Conservation (phyloP, 1,139 yeast genomes). For the Suhomyces terraborum region DNA sequence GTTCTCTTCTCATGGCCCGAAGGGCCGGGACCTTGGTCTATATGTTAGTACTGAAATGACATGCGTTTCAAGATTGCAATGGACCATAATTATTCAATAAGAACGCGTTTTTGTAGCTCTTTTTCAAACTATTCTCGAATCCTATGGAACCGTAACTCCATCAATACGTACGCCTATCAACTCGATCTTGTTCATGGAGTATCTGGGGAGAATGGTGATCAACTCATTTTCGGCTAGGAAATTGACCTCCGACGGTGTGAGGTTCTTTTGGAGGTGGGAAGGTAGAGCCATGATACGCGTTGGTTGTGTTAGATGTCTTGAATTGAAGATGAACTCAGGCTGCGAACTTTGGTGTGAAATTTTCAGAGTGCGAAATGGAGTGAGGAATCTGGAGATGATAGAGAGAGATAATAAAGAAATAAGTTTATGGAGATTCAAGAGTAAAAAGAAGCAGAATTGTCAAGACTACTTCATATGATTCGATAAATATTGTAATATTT, state of each 20-base stretch:
- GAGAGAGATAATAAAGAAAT: too few species aligned
- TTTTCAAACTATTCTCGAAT: not conserved
- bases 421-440: too few species aligned
- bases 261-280: constrained; percentile 51
- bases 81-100: not conserved
- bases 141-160: too few species aligned
- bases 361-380: not conserved
- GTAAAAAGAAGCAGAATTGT: too few species aligned
- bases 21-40: constrained; percentile 53
- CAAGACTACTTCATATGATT: too few species aligned
- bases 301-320: not conserved
- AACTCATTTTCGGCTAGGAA: constrained; percentile 82
- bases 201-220: constrained; percentile 74
- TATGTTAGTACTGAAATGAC: constrained; percentile 12
- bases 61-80: too few species aligned
- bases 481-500: too few species aligned
- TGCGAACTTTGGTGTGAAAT: not conserved
- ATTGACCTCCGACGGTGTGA: constrained; percentile 77
- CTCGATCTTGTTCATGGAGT: constrained; percentile 61
- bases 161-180: constrained; percentile 58
- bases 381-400: too few species aligned
- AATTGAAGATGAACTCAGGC: not conserved
- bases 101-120: not conserved
- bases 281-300: constrained; percentile 63
- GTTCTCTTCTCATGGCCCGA: constrained; percentile 67